Conservation (phyloP, 2,329 filamentous ascomycete species). For the Fusarium buxicola region DNA sequence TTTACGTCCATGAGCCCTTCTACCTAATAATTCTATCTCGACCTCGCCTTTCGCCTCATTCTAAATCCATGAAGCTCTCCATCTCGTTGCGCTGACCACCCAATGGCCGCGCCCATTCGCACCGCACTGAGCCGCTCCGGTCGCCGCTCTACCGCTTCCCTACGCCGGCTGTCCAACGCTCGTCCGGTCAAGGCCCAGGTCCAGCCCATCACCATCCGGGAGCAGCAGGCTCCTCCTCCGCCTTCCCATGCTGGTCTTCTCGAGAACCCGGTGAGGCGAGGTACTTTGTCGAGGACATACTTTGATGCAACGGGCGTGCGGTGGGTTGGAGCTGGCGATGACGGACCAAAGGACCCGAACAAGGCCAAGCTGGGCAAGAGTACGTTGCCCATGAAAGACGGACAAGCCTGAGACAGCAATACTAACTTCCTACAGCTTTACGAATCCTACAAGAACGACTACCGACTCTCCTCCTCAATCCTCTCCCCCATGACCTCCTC, state of each 20-base stretch:
- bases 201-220: conserved; percentile 37
- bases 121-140: conserved; percentile 42
- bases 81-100: conserved; percentile 42
- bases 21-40: neutral
- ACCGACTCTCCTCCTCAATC: conserved; percentile 74
- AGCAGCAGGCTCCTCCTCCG: conserved; percentile 9
- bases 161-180: conserved; percentile 47
- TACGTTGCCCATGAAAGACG: conserved; percentile 51
- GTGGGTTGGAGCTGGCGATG: conserved; percentile 44
- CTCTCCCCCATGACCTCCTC: conserved; percentile 79
- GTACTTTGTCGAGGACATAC: conserved; percentile 42
- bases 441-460: conserved; percentile 73
- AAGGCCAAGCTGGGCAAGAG: conserved; percentile 74
- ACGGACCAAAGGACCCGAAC: conserved; percentile 62
- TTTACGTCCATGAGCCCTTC: neutral
- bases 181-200: conserved; percentile 49
- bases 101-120: conserved; percentile 53
- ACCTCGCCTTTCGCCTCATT: neutral
- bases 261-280: conserved; percentile 22
- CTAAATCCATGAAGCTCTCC: conserved; percentile 40
- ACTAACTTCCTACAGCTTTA: conserved; percentile 60
- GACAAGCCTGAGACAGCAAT: neutral
- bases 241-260: conserved; percentile 17
- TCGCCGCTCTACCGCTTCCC: conserved; percentile 38
- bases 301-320: conserved; percentile 50